Evolutionary conservation across 306 rosid genomes (phyloP).

Genomic region (Fragaria vesca): DNA sequence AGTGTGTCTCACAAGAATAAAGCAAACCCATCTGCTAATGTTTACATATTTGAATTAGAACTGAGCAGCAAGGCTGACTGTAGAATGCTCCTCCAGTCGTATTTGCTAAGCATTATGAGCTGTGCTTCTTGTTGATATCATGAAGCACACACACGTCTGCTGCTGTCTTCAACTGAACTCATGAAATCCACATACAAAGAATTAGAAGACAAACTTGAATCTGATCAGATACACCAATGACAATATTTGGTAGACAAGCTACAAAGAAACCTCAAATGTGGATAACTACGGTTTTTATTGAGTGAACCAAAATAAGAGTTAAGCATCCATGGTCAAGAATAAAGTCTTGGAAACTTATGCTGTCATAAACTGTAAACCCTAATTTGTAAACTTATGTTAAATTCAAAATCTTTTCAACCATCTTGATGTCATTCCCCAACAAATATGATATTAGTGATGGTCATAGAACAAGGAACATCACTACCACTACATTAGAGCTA

Average conservation of each 20-base stretch:
- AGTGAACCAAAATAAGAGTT: background rate
- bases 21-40: background rate
- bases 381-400: background rate
- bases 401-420: background rate
- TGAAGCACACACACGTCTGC: slow-evolving; percentile 59
- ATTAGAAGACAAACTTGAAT: background rate
- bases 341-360: background rate
- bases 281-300: background rate
- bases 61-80: background rate
- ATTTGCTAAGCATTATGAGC: slow-evolving; percentile 31
- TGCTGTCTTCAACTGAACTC: slow-evolving; percentile 72
- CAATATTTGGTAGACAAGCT: background rate
- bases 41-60: too few species aligned
- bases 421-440: background rate
- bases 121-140: slow-evolving; percentile 57
- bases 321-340: background rate
- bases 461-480: background rate
- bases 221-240: background rate
- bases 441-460: background rate
- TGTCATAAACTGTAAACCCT: background rate
- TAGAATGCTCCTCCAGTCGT: background rate
- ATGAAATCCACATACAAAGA: background rate
- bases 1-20: background rate
- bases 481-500: background rate
- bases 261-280: background rate